Conservation (phyloP, 768 basidiomycete genomes). For the Boletus eberwhitei region DNA sequence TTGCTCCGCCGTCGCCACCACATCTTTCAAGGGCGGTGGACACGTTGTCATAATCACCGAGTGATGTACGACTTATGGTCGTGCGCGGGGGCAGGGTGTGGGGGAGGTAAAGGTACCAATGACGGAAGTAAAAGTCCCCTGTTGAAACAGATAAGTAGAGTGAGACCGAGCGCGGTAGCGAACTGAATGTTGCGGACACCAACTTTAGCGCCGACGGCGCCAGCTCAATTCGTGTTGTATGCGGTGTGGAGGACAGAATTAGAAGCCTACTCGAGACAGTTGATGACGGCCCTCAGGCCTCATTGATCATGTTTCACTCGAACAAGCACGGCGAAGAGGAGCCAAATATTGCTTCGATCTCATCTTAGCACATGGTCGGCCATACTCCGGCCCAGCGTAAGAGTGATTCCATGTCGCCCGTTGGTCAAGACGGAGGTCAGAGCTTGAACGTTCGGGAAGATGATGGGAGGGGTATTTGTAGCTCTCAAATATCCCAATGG, state of each 20-base stretch:
- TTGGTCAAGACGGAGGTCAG: not conserved
- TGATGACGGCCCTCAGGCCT: not conserved
- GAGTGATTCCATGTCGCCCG: not conserved
- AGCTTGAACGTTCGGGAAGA: not conserved
- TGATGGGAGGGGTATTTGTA: no score
- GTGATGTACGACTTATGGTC: no score
- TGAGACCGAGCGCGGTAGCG: not conserved
- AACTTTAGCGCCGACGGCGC: not conserved
- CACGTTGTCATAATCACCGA: no score
- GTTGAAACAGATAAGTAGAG: not conserved
- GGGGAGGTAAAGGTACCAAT: not conserved
- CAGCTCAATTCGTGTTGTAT: not conserved
- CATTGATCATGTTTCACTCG: no score
- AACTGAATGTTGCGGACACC: not conserved
- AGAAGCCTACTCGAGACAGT: not conserved
- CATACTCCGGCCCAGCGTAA: no score
- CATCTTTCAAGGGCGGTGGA: no score
- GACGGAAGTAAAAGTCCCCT: not conserved
- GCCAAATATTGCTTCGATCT: no score
- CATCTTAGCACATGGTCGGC: no score
- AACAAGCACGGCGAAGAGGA: no score
- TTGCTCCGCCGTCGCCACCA: no score
- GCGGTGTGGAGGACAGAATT: not conserved
- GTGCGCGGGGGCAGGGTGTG: not conserved
- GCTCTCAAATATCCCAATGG: not conserved